These are phyloP conservation scores for Paraleonurus japonicus DNA, from an alignment of 257 asterid genomes.

Conservation along the genomic window DNA sequence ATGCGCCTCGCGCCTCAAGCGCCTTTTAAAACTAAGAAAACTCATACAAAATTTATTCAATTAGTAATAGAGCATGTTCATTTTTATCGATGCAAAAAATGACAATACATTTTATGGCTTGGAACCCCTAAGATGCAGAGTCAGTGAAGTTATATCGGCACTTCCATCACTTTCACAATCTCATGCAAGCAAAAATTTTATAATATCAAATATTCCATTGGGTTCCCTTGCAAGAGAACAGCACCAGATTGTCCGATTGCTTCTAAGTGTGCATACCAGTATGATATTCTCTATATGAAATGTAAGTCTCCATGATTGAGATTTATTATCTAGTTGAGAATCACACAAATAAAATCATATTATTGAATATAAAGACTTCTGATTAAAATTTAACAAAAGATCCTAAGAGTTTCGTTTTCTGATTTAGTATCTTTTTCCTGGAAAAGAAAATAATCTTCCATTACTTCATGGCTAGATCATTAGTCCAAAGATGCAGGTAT, in stretches of 20 bases:
- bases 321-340: conserved; percentile 14
- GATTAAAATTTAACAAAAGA: conserved; percentile 7
- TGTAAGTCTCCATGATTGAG: conserved; percentile 5
- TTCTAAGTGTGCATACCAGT: conserved; percentile 9
- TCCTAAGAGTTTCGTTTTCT: background rate
- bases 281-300: background rate
- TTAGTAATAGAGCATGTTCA: background rate
- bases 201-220: background rate
- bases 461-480: conserved; percentile 13
- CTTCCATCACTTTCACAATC: conserved; percentile 17
- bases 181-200: background rate
- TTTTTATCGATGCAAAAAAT: background rate
- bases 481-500: conserved; percentile 13
- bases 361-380: background rate
- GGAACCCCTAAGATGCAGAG: background rate
- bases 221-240: conserved; percentile 10
- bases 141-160: background rate
- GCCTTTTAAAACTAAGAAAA: too few species aligned
- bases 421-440: background rate
- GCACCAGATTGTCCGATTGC: conserved; percentile 1
- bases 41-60: background rate
- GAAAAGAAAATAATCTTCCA: background rate
- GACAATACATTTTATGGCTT: background rate
- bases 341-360: conserved; percentile 8
- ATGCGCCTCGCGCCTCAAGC: too few species aligned